Evolutionary conservation across 2,329 filamentous ascomycete genomes (phyloP).

Genomic region (Keithomyces neogunnii): DNA sequence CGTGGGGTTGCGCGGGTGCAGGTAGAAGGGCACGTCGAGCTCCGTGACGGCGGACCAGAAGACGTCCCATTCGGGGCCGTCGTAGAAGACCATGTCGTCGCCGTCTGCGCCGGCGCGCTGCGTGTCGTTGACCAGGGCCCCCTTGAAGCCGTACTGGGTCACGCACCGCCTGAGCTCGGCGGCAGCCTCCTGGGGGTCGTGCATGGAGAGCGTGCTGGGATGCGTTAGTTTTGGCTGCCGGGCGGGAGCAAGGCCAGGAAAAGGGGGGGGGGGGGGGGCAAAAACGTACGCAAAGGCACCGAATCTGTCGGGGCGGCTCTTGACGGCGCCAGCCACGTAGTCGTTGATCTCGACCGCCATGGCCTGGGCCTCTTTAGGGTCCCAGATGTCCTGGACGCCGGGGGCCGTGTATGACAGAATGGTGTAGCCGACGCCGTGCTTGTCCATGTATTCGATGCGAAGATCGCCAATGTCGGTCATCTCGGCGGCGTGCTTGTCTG

Average conservation of each 20-base stretch:
- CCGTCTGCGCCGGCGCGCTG: slow-evolving; percentile 50
- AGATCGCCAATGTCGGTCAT: slow-evolving; percentile 34
- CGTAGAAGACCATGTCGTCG: slow-evolving; percentile 57
- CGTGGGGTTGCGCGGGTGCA: slow-evolving; percentile 52
- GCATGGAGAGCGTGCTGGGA: slow-evolving; percentile 39
- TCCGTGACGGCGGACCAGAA: slow-evolving; percentile 53
- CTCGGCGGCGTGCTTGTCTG: slow-evolving; percentile 48
- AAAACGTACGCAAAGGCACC: slow-evolving; percentile 36
- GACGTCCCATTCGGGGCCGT: slow-evolving; percentile 48
- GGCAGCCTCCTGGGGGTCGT: slow-evolving; percentile 41
- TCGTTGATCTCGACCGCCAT: slow-evolving; percentile 35
- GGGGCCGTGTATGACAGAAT: slow-evolving; percentile 41
- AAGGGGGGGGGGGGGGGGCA: not conserved
- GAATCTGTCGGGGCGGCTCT: slow-evolving; percentile 29
- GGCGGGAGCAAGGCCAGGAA: not conserved
- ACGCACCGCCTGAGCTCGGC: slow-evolving; percentile 45
- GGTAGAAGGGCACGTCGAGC: slow-evolving; percentile 55
- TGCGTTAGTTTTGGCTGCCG: not conserved
- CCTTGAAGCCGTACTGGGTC: slow-evolving; percentile 51
- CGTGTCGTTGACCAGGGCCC: slow-evolving; percentile 53
- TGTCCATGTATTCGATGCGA: slow-evolving; percentile 34
- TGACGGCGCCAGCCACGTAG: slow-evolving; percentile 29
- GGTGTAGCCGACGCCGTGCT: slow-evolving; percentile 39
- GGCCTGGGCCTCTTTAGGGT: slow-evolving; percentile 30
- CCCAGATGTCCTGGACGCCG: slow-evolving; percentile 36